Base-by-base conservation (phyloP, 805 yeast genomes). In the Wickerhamiella slavikovae region DNA sequence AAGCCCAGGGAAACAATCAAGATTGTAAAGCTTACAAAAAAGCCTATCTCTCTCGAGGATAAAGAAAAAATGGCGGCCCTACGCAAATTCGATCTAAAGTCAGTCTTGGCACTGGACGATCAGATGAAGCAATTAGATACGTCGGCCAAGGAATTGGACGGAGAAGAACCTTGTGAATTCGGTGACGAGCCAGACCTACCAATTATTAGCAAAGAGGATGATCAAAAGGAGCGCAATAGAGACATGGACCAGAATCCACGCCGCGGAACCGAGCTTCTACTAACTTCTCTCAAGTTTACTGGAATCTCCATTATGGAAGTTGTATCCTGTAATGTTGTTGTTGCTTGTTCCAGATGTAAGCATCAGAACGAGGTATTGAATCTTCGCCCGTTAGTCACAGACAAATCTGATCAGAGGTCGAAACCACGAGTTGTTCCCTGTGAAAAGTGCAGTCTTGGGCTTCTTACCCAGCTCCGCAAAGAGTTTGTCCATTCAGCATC, bases 1-100 rank as follows among this genome's bases (percentile, higher is more conserved):
- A 71, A 71, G 37, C 71, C 69, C 39, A 59, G 62, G 25, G 66
- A 63, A 15, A 70, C 78, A 0, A 52, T 75, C 35, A 75, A 69
- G 43, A 58, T 74, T 39, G 71, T 72, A 18, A 60, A 57, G 38
- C 31, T 29, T 13, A 24, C 27, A 3, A 13, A 34, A 14, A 23
- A 9, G 4, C 8, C 6, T 6, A 17, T 9, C 5, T n/a, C 23
- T 8, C 13, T 14, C 6, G 25, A 20, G 12, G 15, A 5, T 6
- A n/a, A n/a, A 4, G 17, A 20, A 4, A 5, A 9, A 17, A 12
- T 7, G 5, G 18, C 8, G 6, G 5, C 19, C 10, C 28, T 8
- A 5, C 10, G 12, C n/a, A 15, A n/a, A 5, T 12, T n/a, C 14
- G 22, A 19, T 11, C 10, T 15, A 16, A 19, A 19, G 11, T 8